Base-by-base conservation (phyloP, 1,139 yeast genomes). In the Tardiomyces digboiensis region DNA sequence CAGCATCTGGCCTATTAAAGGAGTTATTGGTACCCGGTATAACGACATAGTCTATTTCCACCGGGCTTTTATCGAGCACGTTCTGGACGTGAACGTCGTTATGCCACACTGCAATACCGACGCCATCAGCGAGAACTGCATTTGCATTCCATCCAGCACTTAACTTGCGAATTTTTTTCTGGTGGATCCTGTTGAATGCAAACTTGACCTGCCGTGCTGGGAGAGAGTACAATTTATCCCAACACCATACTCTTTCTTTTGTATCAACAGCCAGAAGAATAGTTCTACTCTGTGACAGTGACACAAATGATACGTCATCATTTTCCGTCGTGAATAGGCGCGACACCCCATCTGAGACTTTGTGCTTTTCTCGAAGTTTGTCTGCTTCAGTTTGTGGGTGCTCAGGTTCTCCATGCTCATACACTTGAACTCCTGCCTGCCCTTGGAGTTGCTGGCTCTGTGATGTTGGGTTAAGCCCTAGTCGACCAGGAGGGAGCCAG, bases 101-200 rank as follows among this genome's bases (percentile, higher is more conserved):
- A 16, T 26, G 33, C 91, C 91, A 83, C 14, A 77, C 71, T 0
- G 78, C 69, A 37, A 84, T 59, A 0, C 89, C 89, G 36, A 74
- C 62, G 5, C 65, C 67, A 20, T 66, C 66, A 2, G 79, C 63
- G 42, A 71, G 68, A 23, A 77, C 76, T 26, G 78, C 76, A 42
- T 78, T 75, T 19, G 74, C 63, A 46, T 75, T 72, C 93, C 93
- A 84, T 0, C 93, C 94, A 21, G 87, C 82, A 19, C 71, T 68
- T 10, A 80, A 71, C 53, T 74, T 77, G 39, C 66, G 51, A 4
- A 78, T 66, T 7, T 64, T 62, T 42, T 60, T 54, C 1, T 58
- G 55, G 4, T 42, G 44, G n/a, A 43, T 41, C 19, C 40, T 42
- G 21, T 46, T 46, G 41, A 58, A 55, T 2, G 53, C 48, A 49